Percentiles rank a stretch among this genome's conserved stretches.
Conservation (phyloP, 2,329 filamentous ascomycete genomes). For the Penicillium sp. region DNA sequence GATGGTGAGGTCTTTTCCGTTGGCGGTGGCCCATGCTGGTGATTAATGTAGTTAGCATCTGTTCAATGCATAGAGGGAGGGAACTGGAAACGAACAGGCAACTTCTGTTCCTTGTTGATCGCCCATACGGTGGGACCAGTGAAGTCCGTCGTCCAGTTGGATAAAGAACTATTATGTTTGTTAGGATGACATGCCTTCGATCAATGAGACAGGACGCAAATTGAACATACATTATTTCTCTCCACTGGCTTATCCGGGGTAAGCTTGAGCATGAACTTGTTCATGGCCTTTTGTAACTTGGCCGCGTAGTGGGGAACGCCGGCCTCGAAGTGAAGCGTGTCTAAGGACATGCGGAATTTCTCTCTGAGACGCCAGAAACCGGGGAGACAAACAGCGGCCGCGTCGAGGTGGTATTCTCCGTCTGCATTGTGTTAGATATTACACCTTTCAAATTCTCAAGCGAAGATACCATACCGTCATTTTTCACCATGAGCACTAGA, state of each 20-base stretch:
- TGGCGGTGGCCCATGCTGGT: not conserved
- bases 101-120: slow-evolving; percentile 11
- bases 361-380: slow-evolving; percentile 13
- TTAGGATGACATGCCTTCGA: not conserved
- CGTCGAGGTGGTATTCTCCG: slow-evolving; percentile 11
- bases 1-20: slow-evolving; percentile 1
- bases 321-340: slow-evolving; percentile 12
- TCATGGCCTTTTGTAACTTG: slow-evolving; percentile 12
- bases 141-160: slow-evolving; percentile 14
- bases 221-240: slow-evolving; percentile 8
- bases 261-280: slow-evolving; percentile 9
- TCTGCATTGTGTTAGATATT: not conserved
- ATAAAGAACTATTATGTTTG: slow-evolving; percentile 8
- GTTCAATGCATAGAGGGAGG: not conserved
- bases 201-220: not conserved
- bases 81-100: slow-evolving; percentile 5
- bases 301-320: slow-evolving; percentile 12
- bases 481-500: not conserved
- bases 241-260: slow-evolving; percentile 11
- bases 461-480: not conserved
- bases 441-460: too few relatives aligned
- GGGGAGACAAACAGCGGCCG: slow-evolving; percentile 8
- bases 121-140: slow-evolving; percentile 17
- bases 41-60: not conserved
- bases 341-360: slow-evolving; percentile 14